phyloP scores from a whole-genome alignment of 257 asterid species.

The Salvia rosmarinus region DNA sequence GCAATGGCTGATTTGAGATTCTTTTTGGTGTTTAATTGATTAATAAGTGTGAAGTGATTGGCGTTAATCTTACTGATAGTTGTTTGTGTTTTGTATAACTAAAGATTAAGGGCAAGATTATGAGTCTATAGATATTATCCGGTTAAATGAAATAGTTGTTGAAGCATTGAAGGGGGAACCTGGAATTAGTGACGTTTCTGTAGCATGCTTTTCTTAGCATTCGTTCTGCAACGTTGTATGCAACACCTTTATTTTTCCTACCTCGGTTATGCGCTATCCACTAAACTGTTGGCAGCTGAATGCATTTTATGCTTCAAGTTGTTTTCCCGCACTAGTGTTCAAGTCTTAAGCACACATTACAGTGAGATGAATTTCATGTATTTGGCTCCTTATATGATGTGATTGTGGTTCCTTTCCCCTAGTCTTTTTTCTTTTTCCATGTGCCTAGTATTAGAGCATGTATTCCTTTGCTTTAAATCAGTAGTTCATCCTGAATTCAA shows the following conservation, averaged over 20 bases:
- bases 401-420: neutral
- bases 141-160: neutral
- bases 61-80: neutral
- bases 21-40: constrained; percentile 9
- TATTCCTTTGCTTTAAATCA: neutral
- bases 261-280: constrained; percentile 3
- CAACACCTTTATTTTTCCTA: constrained; percentile 12
- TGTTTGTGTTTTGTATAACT: constrained; percentile 2
- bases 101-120: constrained; percentile 3
- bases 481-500: constrained; percentile 12
- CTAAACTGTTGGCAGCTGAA: constrained; percentile 1
- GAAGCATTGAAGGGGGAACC: neutral
- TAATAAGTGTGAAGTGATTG: neutral
- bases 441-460: neutral
- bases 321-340: neutral
- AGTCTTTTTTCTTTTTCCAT: neutral
- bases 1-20: constrained; percentile 17
- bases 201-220: neutral
- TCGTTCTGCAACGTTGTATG: neutral
- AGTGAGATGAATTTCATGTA: neutral
- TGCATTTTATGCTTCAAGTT: constrained; percentile 17
- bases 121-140: constrained; percentile 9
- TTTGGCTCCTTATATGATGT: constrained; percentile 15
- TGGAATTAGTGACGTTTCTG: neutral
- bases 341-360: constrained; percentile 4